Conservation (phyloP, 2,329 filamentous ascomycete species). For the Conoideocrella luteorostrata region DNA sequence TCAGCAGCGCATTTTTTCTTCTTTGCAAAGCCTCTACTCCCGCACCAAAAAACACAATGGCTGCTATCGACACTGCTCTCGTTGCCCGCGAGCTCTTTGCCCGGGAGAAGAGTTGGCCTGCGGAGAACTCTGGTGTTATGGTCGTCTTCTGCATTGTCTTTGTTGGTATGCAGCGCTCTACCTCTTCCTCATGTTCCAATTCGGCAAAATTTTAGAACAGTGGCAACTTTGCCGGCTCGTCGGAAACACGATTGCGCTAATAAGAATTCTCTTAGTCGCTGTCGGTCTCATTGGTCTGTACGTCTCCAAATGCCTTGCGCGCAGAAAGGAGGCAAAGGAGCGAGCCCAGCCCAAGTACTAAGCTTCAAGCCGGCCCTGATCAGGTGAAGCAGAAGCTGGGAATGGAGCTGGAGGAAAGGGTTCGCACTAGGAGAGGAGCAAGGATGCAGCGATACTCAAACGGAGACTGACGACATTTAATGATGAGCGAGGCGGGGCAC, state of each 20-base stretch:
- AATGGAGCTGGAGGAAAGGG: neutral
- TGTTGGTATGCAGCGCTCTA: conserved; percentile 24
- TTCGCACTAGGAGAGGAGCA: neutral
- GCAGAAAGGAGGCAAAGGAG: conserved; percentile 23
- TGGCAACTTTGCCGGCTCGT: no score
- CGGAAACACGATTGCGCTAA: no score
- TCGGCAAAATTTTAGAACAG: no score
- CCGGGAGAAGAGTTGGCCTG: conserved; percentile 36
- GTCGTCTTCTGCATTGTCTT: conserved; percentile 38
- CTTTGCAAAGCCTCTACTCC: conserved; percentile 1
- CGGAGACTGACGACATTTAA: neutral
- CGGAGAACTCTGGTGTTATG: conserved; percentile 32
- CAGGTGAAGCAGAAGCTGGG: neutral
- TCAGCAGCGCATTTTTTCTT: neutral
- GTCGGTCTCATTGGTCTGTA: conserved; percentile 24
- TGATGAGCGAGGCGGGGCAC: no score
- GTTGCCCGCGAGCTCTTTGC: conserved; percentile 28
- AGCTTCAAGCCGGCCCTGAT: conserved; percentile 1
- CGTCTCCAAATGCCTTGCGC: conserved; percentile 24
- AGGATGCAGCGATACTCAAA: neutral
- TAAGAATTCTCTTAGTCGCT: conserved; percentile 21
- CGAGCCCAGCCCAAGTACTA: conserved; percentile 21
- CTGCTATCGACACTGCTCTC: conserved; percentile 29
- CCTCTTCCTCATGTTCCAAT: neutral
- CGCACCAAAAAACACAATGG: conserved; percentile 28